Base-by-base conservation (phyloP, 1,284 basidiomycete species). In the Ganoderma lucidum region DNA sequence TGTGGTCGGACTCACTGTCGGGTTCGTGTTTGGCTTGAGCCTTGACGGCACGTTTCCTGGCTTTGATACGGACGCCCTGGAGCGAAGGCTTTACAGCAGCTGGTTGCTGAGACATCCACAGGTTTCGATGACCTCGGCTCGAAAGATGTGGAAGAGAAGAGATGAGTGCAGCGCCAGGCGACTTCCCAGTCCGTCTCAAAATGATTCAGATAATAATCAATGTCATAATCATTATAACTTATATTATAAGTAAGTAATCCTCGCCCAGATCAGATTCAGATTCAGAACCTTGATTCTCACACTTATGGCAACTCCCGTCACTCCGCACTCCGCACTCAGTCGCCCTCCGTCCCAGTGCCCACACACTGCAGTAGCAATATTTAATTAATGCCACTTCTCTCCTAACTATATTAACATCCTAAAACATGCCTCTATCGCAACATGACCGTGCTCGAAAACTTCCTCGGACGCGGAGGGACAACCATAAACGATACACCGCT, bases 1-100 rank as follows among this genome's bases (percentile, higher is more conserved):
- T 35, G 23, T 63, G 63, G 62, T 71, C 71, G 44, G 58, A 35
- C 82, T 65, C 75, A 90, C 93, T 84, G 70, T 89, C 81, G 71
- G 93, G 93, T 84, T 95, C 94, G 93, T 95, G 93, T 83, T 94
- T 95, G 76, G 93, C 93, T 61, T 93, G 90, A 60, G 93, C 93
- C 83, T 95, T 95, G 76, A 93, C 93, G 77, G 91, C 92, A 77
- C 93, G 90, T 84, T 95, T 95, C 83, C 93, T 89, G 79, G 92
- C 92, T 89, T 91, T 95, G 79, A 95, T 94, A 86, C 91, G 87
- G 81, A 95, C 93, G 82, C 93, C 93, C 87, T 92, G 90, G 80
- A 94, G 86, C 86, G 92, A 91, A 91, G 93, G 93, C 88, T 93
- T 94, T 82, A 88, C 79, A 83, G 88, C 86, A 79, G 89, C 81